These are phyloP conservation scores for Ophiobolus disseminans DNA, from an alignment of 2,329 filamentous ascomycete species.

Conservation along the genomic window DNA sequence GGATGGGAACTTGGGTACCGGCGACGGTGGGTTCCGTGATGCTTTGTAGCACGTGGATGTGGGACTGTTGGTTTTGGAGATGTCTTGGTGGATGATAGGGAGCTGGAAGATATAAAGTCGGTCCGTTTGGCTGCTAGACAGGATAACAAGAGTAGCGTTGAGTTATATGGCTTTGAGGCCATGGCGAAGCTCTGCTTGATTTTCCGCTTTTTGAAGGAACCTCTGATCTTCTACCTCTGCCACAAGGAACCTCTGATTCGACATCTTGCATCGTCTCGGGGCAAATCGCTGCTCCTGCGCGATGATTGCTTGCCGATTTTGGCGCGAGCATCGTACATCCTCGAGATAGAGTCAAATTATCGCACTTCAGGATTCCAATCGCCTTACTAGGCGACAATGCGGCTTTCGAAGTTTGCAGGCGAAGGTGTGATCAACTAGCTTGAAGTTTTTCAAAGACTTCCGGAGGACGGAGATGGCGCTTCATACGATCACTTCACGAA, in stretches of 20 bases:
- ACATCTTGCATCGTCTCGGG: background rate
- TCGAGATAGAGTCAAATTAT: too few relatives aligned
- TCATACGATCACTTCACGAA: too few relatives aligned
- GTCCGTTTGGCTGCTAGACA: too few relatives aligned
- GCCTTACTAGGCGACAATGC: too few relatives aligned
- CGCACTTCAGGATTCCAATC: too few relatives aligned
- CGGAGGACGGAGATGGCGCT: too few relatives aligned
- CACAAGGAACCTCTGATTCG: slow-evolving; percentile 27
- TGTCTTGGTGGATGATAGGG: background rate
- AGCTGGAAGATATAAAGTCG: slow-evolving; percentile 3
- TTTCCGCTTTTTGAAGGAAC: slow-evolving; percentile 17
- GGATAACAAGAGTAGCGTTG: slow-evolving; percentile 42
- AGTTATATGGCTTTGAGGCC: slow-evolving; percentile 2
- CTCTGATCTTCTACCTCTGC: slow-evolving; percentile 20
- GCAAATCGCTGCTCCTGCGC: background rate
- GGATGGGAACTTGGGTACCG: background rate
- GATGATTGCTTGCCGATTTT: background rate
- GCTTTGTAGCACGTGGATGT: background rate
- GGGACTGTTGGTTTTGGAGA: background rate
- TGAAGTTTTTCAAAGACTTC: too few relatives aligned
- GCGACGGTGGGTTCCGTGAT: background rate
- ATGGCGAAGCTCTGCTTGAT: slow-evolving; percentile 35
- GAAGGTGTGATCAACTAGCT: too few relatives aligned
- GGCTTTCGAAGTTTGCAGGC: too few relatives aligned
- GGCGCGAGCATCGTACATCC: too few relatives aligned